phyloP scores from a whole-genome alignment of 305 asterid species.

The Fraxinus velutina region DNA sequence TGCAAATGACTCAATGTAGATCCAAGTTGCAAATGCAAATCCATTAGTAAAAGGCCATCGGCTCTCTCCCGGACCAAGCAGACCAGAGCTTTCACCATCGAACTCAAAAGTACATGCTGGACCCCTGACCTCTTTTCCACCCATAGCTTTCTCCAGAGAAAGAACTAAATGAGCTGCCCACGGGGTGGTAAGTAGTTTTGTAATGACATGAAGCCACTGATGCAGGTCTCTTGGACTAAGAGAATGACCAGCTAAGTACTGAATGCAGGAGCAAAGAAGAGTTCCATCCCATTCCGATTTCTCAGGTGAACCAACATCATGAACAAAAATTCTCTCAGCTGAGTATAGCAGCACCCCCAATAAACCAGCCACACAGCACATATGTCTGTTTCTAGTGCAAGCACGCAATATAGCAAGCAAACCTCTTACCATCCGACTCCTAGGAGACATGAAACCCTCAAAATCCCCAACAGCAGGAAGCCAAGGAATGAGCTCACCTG shows the following conservation, averaged over 20 bases:
- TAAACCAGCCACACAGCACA: constrained; percentile 93
- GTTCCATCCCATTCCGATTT: constrained; percentile 75
- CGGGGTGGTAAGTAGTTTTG: constrained; percentile 54
- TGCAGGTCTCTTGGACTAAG: constrained; percentile 74
- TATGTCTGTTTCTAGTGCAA: constrained; percentile 93
- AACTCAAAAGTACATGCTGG: constrained; percentile 91
- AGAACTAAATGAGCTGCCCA: constrained; percentile 81
- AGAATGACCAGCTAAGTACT: constrained; percentile 88
- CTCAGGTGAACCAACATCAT: constrained; percentile 47
- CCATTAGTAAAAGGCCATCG: constrained; percentile 97
- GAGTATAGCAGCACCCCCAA: constrained; percentile 67
- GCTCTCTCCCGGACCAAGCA: constrained; percentile 95
- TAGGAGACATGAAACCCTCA: constrained; percentile 88
- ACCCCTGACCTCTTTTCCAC: constrained; percentile 87
- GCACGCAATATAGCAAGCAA: constrained; percentile 96
- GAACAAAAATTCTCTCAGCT: constrained; percentile 70
- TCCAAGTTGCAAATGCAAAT: constrained; percentile 93
- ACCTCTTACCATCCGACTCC: constrained; percentile 95
- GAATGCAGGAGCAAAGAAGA: constrained; percentile 83
- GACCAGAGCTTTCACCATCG: constrained; percentile 98
- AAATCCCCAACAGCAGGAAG: constrained; percentile 81
- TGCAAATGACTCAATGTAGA: constrained; percentile 93
- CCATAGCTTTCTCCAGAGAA: constrained; percentile 92
- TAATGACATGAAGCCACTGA: constrained; percentile 70
- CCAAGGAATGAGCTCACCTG: constrained; percentile 95